Evolutionary conservation across 192 early-diverging fungal species (phyloP).

Genomic region (Martensiomyces pterosporus): DNA sequence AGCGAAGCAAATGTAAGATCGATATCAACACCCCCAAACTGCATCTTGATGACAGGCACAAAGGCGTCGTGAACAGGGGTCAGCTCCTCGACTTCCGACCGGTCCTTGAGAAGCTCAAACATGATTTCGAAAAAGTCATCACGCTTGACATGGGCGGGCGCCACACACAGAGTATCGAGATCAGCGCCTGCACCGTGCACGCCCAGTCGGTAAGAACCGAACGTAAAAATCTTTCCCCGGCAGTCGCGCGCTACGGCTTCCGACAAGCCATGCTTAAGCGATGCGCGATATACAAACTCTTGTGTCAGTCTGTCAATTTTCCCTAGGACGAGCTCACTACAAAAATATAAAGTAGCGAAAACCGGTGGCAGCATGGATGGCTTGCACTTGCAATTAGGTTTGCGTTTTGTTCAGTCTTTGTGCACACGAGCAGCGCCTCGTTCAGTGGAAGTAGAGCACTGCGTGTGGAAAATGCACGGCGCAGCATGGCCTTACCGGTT

Average conservation of each 20-base stretch:
- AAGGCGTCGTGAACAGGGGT: constrained; percentile 83
- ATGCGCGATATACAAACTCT: constrained; percentile 84
- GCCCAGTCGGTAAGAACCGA: constrained; percentile 93
- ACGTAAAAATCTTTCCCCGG: constrained; percentile 96
- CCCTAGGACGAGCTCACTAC: constrained; percentile 80
- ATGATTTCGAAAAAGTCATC: constrained; percentile 93
- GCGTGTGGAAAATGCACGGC: too few relatives aligned
- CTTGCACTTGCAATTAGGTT: too few relatives aligned
- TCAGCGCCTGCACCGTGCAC: constrained; percentile 93
- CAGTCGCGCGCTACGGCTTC: constrained; percentile 81
- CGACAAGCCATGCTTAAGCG: constrained; percentile 67
- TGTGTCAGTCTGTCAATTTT: constrained; percentile 86
- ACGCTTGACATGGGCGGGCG: constrained; percentile 80
- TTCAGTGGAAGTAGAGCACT: too few relatives aligned
- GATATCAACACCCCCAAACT: constrained; percentile 86
- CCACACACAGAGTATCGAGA: constrained; percentile 97
- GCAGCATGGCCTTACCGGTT: constrained; percentile 80
- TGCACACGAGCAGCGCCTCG: too few relatives aligned
- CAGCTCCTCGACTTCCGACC: constrained; percentile 82
- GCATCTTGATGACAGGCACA: constrained; percentile 94
- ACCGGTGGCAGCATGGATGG: too few relatives aligned
- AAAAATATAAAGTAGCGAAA: background rate
- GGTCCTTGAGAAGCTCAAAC: constrained; percentile 76
- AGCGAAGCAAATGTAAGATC: constrained; percentile 92
- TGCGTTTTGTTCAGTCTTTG: too few relatives aligned